Percentiles rank a stretch among this genome's conserved stretches.
Conservation (phyloP, 148 eudicot genomes). For the Rhododendron vialii region DNA sequence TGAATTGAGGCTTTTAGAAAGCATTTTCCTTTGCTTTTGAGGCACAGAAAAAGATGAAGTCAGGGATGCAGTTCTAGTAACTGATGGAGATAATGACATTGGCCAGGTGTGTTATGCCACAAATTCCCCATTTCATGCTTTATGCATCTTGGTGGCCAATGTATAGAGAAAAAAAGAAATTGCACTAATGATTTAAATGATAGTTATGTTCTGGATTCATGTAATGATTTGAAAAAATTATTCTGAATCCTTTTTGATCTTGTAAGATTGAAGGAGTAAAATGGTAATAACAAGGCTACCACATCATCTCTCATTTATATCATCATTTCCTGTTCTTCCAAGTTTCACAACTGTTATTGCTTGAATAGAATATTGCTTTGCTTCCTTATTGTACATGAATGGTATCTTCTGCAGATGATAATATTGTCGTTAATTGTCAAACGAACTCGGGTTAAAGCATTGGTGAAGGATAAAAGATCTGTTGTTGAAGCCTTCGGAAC, state of each 20-base stretch:
- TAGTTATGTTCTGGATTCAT: not conserved
- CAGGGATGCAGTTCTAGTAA: constrained; percentile 79
- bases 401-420: constrained; percentile 63
- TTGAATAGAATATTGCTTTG: not conserved
- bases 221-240: not conserved
- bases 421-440: constrained; percentile 83
- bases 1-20: not conserved
- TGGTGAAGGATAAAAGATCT: constrained; percentile 84
- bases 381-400: constrained; percentile 16
- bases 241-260: not conserved
- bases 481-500: constrained; percentile 92
- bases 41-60: constrained; percentile 54
- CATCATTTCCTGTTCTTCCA: not conserved
- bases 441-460: constrained; percentile 67
- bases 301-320: not conserved
- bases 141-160: not conserved
- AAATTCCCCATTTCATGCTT: not conserved
- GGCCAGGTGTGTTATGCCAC: constrained; percentile 65
- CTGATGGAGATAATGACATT: constrained; percentile 93
- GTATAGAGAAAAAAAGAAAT: not conserved
- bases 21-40: constrained; percentile 1
- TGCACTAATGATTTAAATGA: not conserved
- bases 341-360: not conserved
- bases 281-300: not conserved
- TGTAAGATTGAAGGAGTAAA: not conserved